These are phyloP conservation scores for Trametes meyenii DNA, from an alignment of 768 basidiomycete species.

Conservation along the genomic window DNA sequence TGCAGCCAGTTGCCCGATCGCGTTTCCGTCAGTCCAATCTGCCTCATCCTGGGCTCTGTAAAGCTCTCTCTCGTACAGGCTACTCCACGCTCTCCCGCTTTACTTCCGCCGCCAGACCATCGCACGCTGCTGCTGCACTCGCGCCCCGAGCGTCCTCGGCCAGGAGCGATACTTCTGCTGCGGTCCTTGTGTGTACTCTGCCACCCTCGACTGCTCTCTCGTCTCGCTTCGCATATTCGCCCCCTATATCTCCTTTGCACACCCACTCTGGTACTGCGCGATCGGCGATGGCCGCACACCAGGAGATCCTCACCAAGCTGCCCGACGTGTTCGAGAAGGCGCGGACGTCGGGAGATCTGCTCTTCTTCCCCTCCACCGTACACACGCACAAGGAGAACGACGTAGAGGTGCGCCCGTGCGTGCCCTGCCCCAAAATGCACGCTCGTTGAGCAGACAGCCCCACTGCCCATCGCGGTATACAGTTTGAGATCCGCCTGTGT, in stretches of 20 bases:
- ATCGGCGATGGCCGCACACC: conserved; percentile 10
- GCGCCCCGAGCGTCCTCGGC: no score
- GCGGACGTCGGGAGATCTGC: conserved; percentile 61
- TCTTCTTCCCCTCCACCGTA: conserved; percentile 78
- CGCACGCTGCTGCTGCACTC: no score
- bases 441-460: no score
- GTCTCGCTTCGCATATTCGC: no score
- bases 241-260: no score
- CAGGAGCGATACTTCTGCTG: no score
- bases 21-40: background rate
- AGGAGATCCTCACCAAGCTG: conserved; percentile 58
- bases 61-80: no score
- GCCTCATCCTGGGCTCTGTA: background rate
- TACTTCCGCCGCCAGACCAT: no score
- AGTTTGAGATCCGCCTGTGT: conserved; percentile 90
- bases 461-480: background rate
- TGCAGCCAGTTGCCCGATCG: conserved; percentile 4
- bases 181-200: no score
- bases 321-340: conserved; percentile 62
- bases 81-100: no score
- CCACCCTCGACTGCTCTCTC: no score
- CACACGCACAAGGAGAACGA: conserved; percentile 61
- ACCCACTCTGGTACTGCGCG: background rate
- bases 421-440: background rate
- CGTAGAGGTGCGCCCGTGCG: conserved; percentile 54